Conservation (phyloP, 2,329 filamentous ascomycete species). For the Ceratocystis papillata region DNA sequence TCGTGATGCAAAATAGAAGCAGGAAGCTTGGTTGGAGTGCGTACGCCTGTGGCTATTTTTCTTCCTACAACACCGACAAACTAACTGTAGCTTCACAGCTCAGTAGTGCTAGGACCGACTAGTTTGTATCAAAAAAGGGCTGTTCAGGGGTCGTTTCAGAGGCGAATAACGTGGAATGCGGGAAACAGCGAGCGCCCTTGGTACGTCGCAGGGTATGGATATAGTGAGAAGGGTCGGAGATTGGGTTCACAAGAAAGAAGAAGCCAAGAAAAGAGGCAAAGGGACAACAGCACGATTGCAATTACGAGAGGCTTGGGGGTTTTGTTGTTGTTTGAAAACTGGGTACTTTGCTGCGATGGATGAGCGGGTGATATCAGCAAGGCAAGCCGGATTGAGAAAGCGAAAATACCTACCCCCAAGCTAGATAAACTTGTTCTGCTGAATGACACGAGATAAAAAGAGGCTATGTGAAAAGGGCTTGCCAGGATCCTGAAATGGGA, state of each 20-base stretch:
- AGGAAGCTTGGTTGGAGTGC: not conserved
- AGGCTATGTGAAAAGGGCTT: not conserved
- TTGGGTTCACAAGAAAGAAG: not conserved
- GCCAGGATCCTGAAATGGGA: constrained; percentile 5
- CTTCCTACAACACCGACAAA: constrained; percentile 23
- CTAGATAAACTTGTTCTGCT: not conserved
- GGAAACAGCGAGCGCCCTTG: not conserved
- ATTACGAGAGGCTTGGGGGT: not conserved
- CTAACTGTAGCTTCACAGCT: constrained; percentile 14
- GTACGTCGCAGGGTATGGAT: not conserved
- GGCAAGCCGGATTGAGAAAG: not conserved
- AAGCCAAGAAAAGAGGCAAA: not conserved
- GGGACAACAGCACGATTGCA: not conserved
- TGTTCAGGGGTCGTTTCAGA: constrained; percentile 14
- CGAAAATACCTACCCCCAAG: not conserved
- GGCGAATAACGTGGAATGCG: constrained; percentile 11
- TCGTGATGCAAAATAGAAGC: constrained; percentile 4
- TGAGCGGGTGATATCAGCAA: not conserved
- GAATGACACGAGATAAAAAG: constrained; percentile 1
- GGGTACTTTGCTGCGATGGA: not conserved
- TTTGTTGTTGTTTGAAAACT: not conserved
- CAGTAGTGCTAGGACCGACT: not conserved
- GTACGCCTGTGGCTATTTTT: not conserved
- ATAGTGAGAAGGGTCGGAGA: constrained; percentile 1
- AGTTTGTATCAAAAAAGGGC: constrained; percentile 10